Evolutionary conservation across 257 asterid species (phyloP).

Genomic region (Ligustrum vulgare): DNA sequence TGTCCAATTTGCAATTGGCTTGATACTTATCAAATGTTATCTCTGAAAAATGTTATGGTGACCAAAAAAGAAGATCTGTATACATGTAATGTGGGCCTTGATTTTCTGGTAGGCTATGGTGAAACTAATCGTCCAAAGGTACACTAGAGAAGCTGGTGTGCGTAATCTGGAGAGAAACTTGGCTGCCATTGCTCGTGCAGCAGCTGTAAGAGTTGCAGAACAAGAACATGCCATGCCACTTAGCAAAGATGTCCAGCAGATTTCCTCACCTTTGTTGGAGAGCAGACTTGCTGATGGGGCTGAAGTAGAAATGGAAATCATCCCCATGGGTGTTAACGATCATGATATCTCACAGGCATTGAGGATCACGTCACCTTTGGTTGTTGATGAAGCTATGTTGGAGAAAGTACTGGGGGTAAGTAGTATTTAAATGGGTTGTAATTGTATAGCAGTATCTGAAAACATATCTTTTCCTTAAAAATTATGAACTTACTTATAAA

Average conservation of each 20-base stretch:
- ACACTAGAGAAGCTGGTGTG: constrained; percentile 99
- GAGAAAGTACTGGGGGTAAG: constrained; percentile 98
- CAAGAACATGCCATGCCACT: constrained; percentile 78
- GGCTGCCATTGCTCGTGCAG: constrained; percentile 99
- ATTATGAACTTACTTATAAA: neutral
- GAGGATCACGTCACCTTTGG: constrained; percentile 60
- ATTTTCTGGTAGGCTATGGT: constrained; percentile 67
- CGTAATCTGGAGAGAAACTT: constrained; percentile 91
- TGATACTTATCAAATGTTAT: neutral
- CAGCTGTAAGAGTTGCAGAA: constrained; percentile 92
- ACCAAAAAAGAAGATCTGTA: neutral
- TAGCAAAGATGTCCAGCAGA: constrained; percentile 79
- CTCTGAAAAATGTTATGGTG: neutral
- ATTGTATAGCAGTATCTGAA: no score
- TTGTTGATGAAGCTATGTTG: constrained; percentile 92
- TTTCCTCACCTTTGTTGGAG: constrained; percentile 78
- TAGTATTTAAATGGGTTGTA: no score
- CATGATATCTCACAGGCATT: constrained; percentile 78
- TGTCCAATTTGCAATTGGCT: neutral
- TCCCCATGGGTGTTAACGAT: constrained; percentile 79
- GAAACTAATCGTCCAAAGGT: constrained; percentile 80
- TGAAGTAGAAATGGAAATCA: constrained; percentile 98
- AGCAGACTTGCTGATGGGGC: constrained; percentile 86
- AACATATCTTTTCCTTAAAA: constrained; percentile 1
- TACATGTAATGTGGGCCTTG: constrained; percentile 3